Evolutionary conservation across 495 filamentous ascomycete species (phyloP).

Genomic region (Parathielavia hyrcaniae): DNA sequence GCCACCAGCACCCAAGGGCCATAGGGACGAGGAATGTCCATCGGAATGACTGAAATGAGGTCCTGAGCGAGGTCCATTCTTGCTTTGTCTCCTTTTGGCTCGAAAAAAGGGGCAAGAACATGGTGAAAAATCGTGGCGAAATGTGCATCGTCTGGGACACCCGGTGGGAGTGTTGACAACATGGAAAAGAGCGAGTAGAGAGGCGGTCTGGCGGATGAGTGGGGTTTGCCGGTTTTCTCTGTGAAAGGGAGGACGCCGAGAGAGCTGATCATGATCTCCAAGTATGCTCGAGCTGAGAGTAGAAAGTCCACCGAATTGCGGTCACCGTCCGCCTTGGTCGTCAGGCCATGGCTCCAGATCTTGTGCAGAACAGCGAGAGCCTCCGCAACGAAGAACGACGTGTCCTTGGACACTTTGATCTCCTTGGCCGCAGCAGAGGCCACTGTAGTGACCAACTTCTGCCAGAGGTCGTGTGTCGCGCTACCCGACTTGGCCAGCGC

Average conservation of each 20-base stretch:
- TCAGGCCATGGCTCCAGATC: constrained; percentile 52
- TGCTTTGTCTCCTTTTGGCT: constrained; percentile 37
- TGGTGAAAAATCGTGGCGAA: constrained; percentile 37
- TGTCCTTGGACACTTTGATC: constrained; percentile 78
- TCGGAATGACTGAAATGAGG: constrained; percentile 35
- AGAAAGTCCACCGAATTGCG: constrained; percentile 46
- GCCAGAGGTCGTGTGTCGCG: constrained; percentile 58
- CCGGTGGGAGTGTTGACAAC: constrained; percentile 40
- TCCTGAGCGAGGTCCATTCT: constrained; percentile 40
- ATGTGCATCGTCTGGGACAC: constrained; percentile 39
- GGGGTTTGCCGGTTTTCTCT: constrained; percentile 53
- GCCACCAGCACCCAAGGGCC: constrained; percentile 42
- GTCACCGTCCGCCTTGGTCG: constrained; percentile 19
- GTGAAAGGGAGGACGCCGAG: constrained; percentile 72
- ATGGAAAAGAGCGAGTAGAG: constrained; percentile 48
- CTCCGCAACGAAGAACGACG: constrained; percentile 68
- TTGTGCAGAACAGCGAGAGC: constrained; percentile 59
- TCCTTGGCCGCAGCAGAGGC: constrained; percentile 79
- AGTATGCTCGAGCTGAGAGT: constrained; percentile 52
- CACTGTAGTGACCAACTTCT: constrained; percentile 58
- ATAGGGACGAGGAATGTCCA: constrained; percentile 34
- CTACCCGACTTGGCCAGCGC: constrained; percentile 41
- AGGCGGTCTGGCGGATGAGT: constrained; percentile 36
- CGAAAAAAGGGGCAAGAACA: constrained; percentile 44
- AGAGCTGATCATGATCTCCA: constrained; percentile 54